These are phyloP conservation scores for Physaria fendleri DNA, from an alignment of 345 rosid genomes.

Conservation along the genomic window DNA sequence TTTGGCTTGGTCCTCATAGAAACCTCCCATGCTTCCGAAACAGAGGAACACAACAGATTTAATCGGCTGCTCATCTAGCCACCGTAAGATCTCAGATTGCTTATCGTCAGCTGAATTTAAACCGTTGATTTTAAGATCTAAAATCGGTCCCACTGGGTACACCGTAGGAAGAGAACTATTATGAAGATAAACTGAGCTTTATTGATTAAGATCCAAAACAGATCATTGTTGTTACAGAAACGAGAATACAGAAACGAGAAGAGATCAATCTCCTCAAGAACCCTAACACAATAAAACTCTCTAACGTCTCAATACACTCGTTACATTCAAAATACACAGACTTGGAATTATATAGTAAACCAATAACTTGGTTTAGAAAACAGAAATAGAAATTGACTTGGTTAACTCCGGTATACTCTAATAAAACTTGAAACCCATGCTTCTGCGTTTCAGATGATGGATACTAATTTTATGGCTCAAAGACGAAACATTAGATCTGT, in stretches of 20 bases:
- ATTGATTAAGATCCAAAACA: too few species aligned
- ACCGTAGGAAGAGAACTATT: constrained; percentile 29
- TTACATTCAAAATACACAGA: too few species aligned
- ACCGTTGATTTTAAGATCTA: constrained; percentile 27
- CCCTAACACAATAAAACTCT: too few species aligned
- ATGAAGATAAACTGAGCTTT: too few species aligned
- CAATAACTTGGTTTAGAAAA: too few species aligned
- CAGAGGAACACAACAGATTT: constrained; percentile 54
- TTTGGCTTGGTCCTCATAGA: constrained; percentile 36
- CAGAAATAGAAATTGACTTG: too few species aligned
- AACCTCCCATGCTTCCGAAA: constrained; percentile 62
- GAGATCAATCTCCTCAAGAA: too few species aligned
- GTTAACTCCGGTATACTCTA: too few species aligned
- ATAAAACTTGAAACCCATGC: background rate
- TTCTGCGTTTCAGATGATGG: background rate
- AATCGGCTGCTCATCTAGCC: constrained; percentile 51
- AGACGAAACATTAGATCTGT: background rate
- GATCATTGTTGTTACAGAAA: too few species aligned
- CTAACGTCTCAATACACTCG: too few species aligned
- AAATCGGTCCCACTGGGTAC: constrained; percentile 48
- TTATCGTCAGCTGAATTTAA: background rate
- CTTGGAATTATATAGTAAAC: too few species aligned
- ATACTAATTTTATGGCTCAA: background rate
- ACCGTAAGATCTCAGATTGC: constrained; percentile 25
- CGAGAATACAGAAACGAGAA: too few species aligned